A percentile compares a stretch with the other conserved stretches of the same genome.
phyloP scores from a whole-genome alignment of 352 stramenopile species.

The Aphanomyces astaci region DNA sequence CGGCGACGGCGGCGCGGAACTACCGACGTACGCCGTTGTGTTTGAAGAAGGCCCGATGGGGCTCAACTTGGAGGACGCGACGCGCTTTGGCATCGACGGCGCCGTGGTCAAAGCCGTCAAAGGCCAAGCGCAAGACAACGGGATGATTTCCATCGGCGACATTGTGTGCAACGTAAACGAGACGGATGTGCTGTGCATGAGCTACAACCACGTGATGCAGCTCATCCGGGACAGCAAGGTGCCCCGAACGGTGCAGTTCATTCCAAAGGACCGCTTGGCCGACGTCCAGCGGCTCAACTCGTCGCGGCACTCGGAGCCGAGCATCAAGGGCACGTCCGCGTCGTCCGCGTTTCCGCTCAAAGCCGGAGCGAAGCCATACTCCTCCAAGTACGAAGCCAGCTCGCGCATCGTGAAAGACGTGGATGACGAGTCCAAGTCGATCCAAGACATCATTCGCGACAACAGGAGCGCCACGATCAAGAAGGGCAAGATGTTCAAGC shows the following conservation, averaged over 20 bases:
- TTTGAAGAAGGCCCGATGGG: constrained; percentile 81
- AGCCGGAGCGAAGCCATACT: constrained; percentile 28
- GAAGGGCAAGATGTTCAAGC: constrained; percentile 83
- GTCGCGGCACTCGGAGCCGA: constrained; percentile 68
- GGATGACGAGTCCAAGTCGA: constrained; percentile 67
- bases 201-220: constrained; percentile 79
- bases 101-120: constrained; percentile 74
- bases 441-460: constrained; percentile 74
- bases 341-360: neutral
- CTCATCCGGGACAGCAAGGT: constrained; percentile 54
- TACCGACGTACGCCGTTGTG: constrained; percentile 78
- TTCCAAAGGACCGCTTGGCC: constrained; percentile 75
- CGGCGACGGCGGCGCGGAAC: constrained; percentile 24
- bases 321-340: constrained; percentile 33
- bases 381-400: constrained; percentile 31
- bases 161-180: constrained; percentile 86
- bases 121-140: constrained; percentile 72
- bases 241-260: constrained; percentile 76
- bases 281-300: constrained; percentile 80
- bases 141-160: constrained; percentile 74
- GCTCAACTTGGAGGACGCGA: constrained; percentile 75
- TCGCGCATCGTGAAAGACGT: constrained; percentile 69
- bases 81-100: constrained; percentile 74
- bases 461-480: constrained; percentile 83
- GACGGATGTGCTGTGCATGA: constrained; percentile 72